These are phyloP conservation scores for Komagataella kurtzmanii DNA, from an alignment of 805 yeast genomes.

Conservation along the genomic window DNA sequence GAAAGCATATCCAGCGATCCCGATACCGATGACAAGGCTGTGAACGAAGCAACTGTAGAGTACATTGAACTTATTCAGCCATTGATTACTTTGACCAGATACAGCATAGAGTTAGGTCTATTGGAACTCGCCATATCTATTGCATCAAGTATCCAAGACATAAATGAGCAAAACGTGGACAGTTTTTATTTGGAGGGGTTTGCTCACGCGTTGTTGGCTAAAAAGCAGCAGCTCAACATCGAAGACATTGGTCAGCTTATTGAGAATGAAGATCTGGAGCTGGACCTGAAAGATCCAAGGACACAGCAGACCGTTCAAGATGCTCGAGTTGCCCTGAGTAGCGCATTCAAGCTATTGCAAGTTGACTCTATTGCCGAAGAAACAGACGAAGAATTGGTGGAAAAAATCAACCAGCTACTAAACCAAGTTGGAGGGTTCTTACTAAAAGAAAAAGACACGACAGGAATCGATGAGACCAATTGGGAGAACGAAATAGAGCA, in stretches of 20 bases:
- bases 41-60: conserved; percentile 30
- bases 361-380: conserved; percentile 22
- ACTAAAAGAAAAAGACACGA: conserved; percentile 20
- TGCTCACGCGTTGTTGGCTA: conserved; percentile 41
- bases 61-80: conserved; percentile 63
- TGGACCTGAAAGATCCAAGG: conserved; percentile 13
- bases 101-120: conserved; percentile 63
- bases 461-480: conserved; percentile 22
- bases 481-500: conserved; percentile 41
- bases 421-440: conserved; percentile 49
- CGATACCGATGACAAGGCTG: conserved; percentile 18
- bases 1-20: conserved; percentile 23
- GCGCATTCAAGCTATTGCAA: conserved; percentile 20
- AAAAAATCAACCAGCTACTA: conserved; percentile 37
- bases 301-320: conserved; percentile 20
- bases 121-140: conserved; percentile 58
- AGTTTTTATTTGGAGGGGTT: conserved; percentile 75
- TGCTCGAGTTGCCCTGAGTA: conserved; percentile 26
- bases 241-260: conserved; percentile 9
- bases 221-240: conserved; percentile 15
- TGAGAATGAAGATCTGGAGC: conserved; percentile 25
- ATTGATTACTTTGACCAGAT: conserved; percentile 56
- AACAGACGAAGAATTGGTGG: conserved; percentile 43
- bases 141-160: conserved; percentile 51
- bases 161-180: conserved; percentile 79